Conservation (phyloP, 139 green algal species). For the Chlamydomonas eustigma region DNA sequence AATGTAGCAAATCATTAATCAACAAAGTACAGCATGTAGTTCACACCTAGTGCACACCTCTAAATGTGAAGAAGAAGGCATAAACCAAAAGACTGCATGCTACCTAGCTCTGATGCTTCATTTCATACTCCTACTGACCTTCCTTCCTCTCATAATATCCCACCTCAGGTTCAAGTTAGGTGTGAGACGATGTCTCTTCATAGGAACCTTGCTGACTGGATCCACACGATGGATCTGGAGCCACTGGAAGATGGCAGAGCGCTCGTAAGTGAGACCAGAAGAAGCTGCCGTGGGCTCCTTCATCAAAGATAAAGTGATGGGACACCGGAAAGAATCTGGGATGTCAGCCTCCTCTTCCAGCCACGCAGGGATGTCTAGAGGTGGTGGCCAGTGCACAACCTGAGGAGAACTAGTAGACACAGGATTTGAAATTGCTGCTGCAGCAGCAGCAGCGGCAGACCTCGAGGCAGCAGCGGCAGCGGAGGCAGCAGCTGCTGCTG, state of each 20-base stretch:
- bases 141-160: too few relatives aligned
- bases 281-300: conserved; percentile 40
- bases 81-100: too few relatives aligned
- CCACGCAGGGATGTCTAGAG: conserved; percentile 34
- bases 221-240: conserved; percentile 35
- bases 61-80: too few relatives aligned
- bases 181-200: conserved; percentile 38
- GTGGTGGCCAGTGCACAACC: conserved; percentile 8
- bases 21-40: too few relatives aligned
- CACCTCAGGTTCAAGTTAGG: conserved; percentile 49
- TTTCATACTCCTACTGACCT: too few relatives aligned
- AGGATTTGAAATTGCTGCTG: neutral
- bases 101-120: too few relatives aligned
- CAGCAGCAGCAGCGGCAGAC: neutral
- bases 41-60: too few relatives aligned
- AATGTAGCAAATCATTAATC: too few relatives aligned
- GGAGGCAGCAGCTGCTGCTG: neutral
- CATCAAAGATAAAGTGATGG: conserved; percentile 47
- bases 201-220: conserved; percentile 29
- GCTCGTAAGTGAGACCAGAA: conserved; percentile 38
- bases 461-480: too few relatives aligned
- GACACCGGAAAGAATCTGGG: conserved; percentile 39
- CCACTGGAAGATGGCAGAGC: conserved; percentile 38
- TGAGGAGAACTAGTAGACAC: neutral
- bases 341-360: conserved; percentile 36